phyloP scores from a whole-genome alignment of 805 yeast genomes.

The Spathaspora arborariae region DNA sequence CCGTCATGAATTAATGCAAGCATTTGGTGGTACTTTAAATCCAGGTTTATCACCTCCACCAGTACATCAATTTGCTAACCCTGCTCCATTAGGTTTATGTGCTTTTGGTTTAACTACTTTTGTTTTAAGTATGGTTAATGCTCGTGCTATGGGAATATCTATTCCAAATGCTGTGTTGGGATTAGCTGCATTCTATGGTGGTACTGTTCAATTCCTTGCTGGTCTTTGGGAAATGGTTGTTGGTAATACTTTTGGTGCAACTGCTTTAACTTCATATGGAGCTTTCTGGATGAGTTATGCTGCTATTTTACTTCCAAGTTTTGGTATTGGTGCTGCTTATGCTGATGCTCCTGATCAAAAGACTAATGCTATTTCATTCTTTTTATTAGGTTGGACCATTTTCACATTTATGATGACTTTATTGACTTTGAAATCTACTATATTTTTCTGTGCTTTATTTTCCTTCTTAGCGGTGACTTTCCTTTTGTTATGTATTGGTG shows the following conservation, averaged over 20 bases:
- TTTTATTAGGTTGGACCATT: conserved; percentile 55
- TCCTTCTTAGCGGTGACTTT: conserved; percentile 51
- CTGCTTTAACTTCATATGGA: conserved; percentile 59
- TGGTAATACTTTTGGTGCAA: conserved; percentile 65
- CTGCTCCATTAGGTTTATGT: conserved; percentile 59
- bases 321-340: conserved; percentile 57
- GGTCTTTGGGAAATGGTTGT: conserved; percentile 65
- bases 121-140: conserved; percentile 51
- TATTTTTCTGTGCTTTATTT: conserved; percentile 56
- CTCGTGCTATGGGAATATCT: conserved; percentile 48
- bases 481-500: conserved; percentile 48
- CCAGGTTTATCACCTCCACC: conserved; percentile 36
- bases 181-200: conserved; percentile 59
- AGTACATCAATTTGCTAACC: conserved; percentile 57
- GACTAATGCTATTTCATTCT: conserved; percentile 54
- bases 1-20: conserved; percentile 29
- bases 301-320: conserved; percentile 54
- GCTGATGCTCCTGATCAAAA: conserved; percentile 27
- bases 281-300: conserved; percentile 68
- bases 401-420: conserved; percentile 52
- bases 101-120: conserved; percentile 63
- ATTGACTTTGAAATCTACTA: conserved; percentile 60
- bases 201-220: conserved; percentile 54
- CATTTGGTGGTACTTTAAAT: conserved; percentile 32
- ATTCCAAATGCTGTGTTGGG: conserved; percentile 53